These are phyloP conservation scores for Pythium apleroticum DNA, from an alignment of 352 stramenopile genomes.

Conservation along the genomic window DNA sequence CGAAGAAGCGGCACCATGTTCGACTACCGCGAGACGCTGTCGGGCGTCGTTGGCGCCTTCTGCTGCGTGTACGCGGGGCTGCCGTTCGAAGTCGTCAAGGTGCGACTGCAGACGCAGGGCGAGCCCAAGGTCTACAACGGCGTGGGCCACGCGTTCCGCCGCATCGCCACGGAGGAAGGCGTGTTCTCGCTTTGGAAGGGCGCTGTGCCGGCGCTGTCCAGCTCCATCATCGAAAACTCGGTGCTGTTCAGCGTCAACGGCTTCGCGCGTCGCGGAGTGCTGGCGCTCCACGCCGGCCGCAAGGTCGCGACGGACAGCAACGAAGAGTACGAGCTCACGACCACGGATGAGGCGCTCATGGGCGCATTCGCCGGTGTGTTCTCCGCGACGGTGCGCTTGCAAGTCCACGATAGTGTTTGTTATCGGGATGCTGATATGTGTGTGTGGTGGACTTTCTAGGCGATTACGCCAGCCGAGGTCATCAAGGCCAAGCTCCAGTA, in stretches of 20 bases:
- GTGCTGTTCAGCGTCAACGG: conserved; percentile 89
- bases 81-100: conserved; percentile 89
- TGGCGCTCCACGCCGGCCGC: conserved; percentile 51
- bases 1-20: conserved; percentile 37
- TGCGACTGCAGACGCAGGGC: conserved; percentile 79
- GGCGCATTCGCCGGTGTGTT: conserved; percentile 80
- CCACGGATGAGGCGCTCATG: conserved; percentile 82
- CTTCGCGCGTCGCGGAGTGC: conserved; percentile 63
- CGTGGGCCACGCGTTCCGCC: conserved; percentile 63
- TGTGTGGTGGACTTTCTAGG: conserved; percentile 30
- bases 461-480: conserved; percentile 84
- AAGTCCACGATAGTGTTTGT: not conserved
- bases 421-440: not conserved
- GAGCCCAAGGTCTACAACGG: conserved; percentile 57
- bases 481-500: conserved; percentile 88
- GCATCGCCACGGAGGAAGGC: conserved; percentile 75
- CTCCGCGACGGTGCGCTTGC: conserved; percentile 61
- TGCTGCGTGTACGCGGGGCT: conserved; percentile 84
- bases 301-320: conserved; percentile 34
- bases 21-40: conserved; percentile 73
- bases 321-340: conserved; percentile 65
- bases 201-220: conserved; percentile 82
- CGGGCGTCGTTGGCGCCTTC: conserved; percentile 73
- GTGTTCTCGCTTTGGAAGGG: conserved; percentile 84
- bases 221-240: conserved; percentile 89